Conservation (phyloP, 2,329 filamentous ascomycete genomes). For the Colletotrichum eremochloae region DNA sequence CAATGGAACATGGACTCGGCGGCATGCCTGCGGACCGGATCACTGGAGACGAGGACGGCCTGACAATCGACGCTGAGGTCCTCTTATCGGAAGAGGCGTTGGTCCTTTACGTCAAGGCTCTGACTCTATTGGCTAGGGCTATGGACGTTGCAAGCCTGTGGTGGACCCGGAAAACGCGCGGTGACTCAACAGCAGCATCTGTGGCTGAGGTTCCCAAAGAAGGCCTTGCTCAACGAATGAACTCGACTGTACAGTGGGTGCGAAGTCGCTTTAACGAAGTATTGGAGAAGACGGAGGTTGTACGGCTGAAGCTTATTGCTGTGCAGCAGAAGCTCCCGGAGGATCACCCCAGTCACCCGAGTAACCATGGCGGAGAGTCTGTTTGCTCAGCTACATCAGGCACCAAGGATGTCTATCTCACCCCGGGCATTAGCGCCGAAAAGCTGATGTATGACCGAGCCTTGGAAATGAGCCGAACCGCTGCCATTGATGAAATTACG, state of each 20-base stretch:
- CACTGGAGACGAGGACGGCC: conserved; percentile 74
- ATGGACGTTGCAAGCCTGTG: conserved; percentile 95
- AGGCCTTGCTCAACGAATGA: conserved; percentile 73
- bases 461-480: conserved; percentile 94
- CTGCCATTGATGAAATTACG: conserved; percentile 95
- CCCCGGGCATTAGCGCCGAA: conserved; percentile 91
- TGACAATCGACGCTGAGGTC: conserved; percentile 89
- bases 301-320: conserved; percentile 88
- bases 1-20: conserved; percentile 77
- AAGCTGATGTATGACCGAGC: conserved; percentile 98
- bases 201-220: conserved; percentile 63
- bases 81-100: conserved; percentile 93
- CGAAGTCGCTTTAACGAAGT: conserved; percentile 96
- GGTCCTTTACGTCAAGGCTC: conserved; percentile 94
- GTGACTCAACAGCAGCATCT: conserved; percentile 63
- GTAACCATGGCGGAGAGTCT: conserved; percentile 76
- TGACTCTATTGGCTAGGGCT: conserved; percentile 89
- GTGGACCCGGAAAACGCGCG: conserved; percentile 86
- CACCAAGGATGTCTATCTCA: conserved; percentile 84
- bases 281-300: conserved; percentile 93
- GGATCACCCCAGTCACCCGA: conserved; percentile 88
- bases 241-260: conserved; percentile 95
- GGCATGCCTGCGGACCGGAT: conserved; percentile 69
- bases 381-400: conserved; percentile 72
- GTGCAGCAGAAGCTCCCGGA: conserved; percentile 86